Base-by-base conservation (phyloP, 1,284 basidiomycete species). In the Ganoderma leucocontextum region DNA sequence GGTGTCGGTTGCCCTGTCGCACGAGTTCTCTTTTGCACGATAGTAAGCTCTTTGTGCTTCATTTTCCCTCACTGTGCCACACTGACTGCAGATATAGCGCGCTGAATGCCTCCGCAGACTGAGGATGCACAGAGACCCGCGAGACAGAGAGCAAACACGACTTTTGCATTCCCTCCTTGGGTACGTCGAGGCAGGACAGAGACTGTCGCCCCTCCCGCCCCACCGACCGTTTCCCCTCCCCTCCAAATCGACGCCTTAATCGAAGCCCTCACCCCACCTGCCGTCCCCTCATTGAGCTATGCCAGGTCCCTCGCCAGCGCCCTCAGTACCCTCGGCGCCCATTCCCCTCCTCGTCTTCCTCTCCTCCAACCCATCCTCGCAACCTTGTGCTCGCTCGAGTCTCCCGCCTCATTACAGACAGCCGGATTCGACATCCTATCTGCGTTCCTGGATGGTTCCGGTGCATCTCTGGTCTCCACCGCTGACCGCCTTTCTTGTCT, bases 361-460 rank as follows among this genome's bases (percentile, higher is more conserved):
- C 58, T 65, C 12, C 78, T 93, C 12, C 85, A 84, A 66, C 87
- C 89, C 19, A 83, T 93, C 65, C 79, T 93, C 2, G 82, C 82
- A 3, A 83, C 84, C 1, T 81, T 94, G 7, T 94, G 92, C 75
- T 73, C 76, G 17, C 69, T 80, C 41, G 82, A 87, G 25, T 82
- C 84, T 0, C 89, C 91, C 1, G 69, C 83, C 0, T 78, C 86
- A 0, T 70, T 93, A 6, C 91, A 91, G 75, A 85, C 85, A 10
- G 85, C 88, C 0, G 92, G 92, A 0, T 92, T 85, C 72, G 92
- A 94, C 67, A 86, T 93, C 63, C 82, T 94, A 60, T 81, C 89
- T 15, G 84, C 90, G 0, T 93, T 90, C 75, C 89, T 87, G 80
- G 86, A 89, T 70, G 87, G 87, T 72, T 81, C 80, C 41, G 86